phyloP scores from a whole-genome alignment of 192 early-diverging fungal species.

The Haplosporangium gracile region DNA sequence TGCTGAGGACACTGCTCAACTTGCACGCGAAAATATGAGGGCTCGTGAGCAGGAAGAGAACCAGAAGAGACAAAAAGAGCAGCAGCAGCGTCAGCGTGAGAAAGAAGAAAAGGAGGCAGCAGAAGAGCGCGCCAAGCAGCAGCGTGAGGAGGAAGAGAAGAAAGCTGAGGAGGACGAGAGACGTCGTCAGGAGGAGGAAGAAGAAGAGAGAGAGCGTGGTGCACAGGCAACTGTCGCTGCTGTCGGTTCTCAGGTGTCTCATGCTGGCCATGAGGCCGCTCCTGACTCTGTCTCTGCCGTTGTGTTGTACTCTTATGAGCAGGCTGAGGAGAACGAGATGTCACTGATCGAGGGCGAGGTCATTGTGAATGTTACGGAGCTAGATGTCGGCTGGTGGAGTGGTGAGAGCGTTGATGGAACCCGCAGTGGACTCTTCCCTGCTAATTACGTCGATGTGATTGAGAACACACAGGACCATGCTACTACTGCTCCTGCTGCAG shows the following conservation, averaged over 20 bases:
- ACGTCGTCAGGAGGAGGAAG: slow-evolving; percentile 21
- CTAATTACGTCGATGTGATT: slow-evolving; percentile 71
- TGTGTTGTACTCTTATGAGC: slow-evolving; percentile 80
- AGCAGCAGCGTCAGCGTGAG: slow-evolving; percentile 46
- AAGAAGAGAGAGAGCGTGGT: slow-evolving; percentile 2
- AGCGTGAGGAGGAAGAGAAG: slow-evolving; percentile 31
- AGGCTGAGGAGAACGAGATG: slow-evolving; percentile 87
- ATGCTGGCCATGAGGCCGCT: slow-evolving; percentile 7
- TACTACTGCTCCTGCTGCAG: neutral
- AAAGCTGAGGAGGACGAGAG: slow-evolving; percentile 56
- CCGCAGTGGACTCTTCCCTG: slow-evolving; percentile 83
- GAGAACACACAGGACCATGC: slow-evolving; percentile 33
- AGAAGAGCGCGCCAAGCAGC: slow-evolving; percentile 19
- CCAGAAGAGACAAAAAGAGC: slow-evolving; percentile 46
- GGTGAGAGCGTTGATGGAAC: slow-evolving; percentile 79
- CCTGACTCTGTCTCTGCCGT: slow-evolving; percentile 58
- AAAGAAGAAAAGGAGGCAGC: slow-evolving; percentile 42
- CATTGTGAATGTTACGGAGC: slow-evolving; percentile 78
- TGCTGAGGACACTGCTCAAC: slow-evolving; percentile 15
- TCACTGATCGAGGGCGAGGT: slow-evolving; percentile 84
- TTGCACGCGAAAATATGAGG: slow-evolving; percentile 20
- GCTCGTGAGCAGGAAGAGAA: slow-evolving; percentile 29
- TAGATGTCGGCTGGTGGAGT: slow-evolving; percentile 94
- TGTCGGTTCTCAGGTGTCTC: neutral
- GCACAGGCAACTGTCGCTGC: slow-evolving; percentile 14